These are phyloP conservation scores for Leishmania major DNA, from an alignment of 208 protist genomes.

Conservation along the genomic window DNA sequence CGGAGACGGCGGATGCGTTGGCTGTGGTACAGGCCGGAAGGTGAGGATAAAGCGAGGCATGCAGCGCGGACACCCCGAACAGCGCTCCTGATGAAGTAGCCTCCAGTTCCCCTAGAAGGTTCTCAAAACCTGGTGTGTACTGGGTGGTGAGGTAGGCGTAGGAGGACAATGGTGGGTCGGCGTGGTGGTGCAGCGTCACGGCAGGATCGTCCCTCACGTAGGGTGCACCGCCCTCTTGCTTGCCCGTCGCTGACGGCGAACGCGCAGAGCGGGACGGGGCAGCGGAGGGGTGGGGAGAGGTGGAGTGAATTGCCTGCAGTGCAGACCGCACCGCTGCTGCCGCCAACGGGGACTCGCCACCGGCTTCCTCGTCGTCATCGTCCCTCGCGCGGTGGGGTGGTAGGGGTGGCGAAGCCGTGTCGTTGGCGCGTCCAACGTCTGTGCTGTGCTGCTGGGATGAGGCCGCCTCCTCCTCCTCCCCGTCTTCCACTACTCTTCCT, in stretches of 20 bases:
- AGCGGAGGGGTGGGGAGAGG: conserved; percentile 6
- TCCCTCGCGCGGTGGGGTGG: neutral
- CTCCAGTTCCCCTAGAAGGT: conserved; percentile 27
- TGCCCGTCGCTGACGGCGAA: neutral
- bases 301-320: conserved; percentile 14
- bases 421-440: neutral
- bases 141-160: conserved; percentile 19
- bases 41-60: neutral
- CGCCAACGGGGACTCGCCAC: conserved; percentile 22
- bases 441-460: conserved; percentile 20
- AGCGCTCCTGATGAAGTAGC: conserved; percentile 11
- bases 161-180: neutral
- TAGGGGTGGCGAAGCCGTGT: neutral
- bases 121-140: conserved; percentile 24
- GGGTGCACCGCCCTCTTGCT: neutral
- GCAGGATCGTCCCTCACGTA: neutral
- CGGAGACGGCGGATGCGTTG: neutral
- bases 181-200: neutral
- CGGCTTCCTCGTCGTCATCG: conserved; percentile 32
- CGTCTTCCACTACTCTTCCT: conserved; percentile 3
- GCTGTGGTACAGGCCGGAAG: neutral
- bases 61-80: neutral
- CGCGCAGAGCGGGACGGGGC: neutral
- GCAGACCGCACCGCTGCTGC: conserved; percentile 14
- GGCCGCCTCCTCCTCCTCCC: conserved; percentile 22